Percentiles rank a stretch among this genome's conserved stretches.
phyloP scores from a whole-genome alignment of 2,329 filamentous ascomycete species.

The Colletotrichum liaoningense region DNA sequence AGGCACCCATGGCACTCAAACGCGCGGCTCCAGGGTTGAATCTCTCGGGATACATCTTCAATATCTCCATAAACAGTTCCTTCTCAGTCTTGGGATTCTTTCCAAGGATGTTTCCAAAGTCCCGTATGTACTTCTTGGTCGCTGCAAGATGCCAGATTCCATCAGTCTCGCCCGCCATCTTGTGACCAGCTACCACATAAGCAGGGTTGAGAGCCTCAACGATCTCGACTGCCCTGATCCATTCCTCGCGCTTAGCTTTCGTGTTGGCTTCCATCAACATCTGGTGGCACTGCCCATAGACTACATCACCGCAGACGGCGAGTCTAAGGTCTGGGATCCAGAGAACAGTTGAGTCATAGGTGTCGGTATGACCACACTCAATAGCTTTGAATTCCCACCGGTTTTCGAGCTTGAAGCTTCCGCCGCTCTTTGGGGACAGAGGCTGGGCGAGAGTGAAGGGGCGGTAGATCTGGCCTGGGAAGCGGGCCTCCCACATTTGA shows the following conservation, averaged over 20 bases:
- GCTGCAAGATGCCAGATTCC: conserved; percentile 42
- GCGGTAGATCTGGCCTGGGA: neutral
- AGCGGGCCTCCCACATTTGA: neutral
- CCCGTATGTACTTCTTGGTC: conserved; percentile 42
- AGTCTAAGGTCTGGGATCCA: conserved; percentile 47
- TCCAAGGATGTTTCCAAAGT: conserved; percentile 2
- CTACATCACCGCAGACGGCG: conserved; percentile 50
- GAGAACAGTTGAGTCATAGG: conserved; percentile 45
- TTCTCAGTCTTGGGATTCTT: conserved; percentile 12
- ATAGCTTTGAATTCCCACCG: neutral
- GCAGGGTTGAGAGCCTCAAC: conserved; percentile 45
- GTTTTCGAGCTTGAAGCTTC: neutral
- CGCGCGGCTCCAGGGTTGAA: conserved; percentile 31
- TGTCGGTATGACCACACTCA: neutral
- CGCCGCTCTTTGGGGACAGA: neutral
- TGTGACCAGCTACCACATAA: conserved; percentile 47
- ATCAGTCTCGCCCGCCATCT: conserved; percentile 40
- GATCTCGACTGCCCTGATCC: conserved; percentile 46
- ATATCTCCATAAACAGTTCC: too few relatives aligned
- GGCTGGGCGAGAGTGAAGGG: neutral
- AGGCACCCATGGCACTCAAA: conserved; percentile 20
- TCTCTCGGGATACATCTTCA: conserved; percentile 29
- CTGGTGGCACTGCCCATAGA: conserved; percentile 51
- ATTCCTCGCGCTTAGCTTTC: conserved; percentile 42
- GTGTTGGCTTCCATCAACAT: conserved; percentile 49